Evolutionary conservation across 352 stramenopile species (phyloP).

Genomic region (Pythium guiyangense): DNA sequence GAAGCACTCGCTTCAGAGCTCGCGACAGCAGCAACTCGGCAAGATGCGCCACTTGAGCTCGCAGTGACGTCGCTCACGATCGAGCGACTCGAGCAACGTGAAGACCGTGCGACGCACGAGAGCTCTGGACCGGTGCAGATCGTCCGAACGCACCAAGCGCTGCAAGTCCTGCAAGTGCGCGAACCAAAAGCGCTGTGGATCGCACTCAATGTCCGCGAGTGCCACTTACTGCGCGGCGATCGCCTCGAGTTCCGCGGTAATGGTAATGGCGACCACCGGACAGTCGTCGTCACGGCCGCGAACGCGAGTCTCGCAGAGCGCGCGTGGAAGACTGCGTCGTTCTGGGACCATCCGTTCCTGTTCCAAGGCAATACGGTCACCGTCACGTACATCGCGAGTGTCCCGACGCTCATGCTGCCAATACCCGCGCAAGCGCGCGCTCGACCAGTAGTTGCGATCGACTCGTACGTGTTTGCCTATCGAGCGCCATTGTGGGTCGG

Average conservation of each 20-base stretch:
- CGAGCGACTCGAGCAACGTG: too few relatives aligned
- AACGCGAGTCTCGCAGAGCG: constrained; percentile 12
- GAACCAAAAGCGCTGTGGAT: constrained; percentile 17
- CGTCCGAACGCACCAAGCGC: constrained; percentile 16
- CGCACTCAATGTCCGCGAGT: too few relatives aligned
- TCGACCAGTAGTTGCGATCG: constrained; percentile 27
- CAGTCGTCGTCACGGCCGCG: constrained; percentile 7
- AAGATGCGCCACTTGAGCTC: not conserved
- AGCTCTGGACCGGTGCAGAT: constrained; percentile 1
- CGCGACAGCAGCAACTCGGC: too few relatives aligned
- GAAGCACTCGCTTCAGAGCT: too few relatives aligned
- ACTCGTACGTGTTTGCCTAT: constrained; percentile 33
- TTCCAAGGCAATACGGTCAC: constrained; percentile 27
- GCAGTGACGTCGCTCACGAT: not conserved
- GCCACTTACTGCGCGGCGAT: constrained; percentile 24
- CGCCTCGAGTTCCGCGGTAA: constrained; percentile 13
- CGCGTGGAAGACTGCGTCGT: constrained; percentile 9
- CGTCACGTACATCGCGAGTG: constrained; percentile 50
- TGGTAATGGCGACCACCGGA: constrained; percentile 6
- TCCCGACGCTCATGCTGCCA: constrained; percentile 38
- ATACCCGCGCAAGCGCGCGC: constrained; percentile 15
- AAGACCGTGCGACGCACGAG: not conserved
- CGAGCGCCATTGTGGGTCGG: not conserved
- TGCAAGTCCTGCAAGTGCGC: constrained; percentile 14
- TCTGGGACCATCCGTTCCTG: constrained; percentile 45